Evolutionary conservation across 2,329 filamentous ascomycete genomes (phyloP).

Genomic region (Apiospora arundinis): DNA sequence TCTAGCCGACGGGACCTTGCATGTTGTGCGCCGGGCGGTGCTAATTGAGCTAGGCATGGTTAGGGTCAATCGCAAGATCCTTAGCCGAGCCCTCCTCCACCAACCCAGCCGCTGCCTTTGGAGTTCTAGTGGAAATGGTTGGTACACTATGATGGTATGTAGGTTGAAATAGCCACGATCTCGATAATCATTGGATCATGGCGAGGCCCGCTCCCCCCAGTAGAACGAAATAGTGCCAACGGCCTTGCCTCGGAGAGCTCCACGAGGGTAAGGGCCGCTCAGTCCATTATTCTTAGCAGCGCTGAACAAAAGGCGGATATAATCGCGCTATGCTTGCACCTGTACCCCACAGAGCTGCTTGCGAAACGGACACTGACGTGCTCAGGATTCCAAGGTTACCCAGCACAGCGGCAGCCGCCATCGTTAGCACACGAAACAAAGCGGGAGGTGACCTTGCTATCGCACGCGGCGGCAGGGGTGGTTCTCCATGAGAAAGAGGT

Average conservation of each 20-base stretch:
- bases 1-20: conserved; percentile 23
- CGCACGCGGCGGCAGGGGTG: conserved; percentile 13
- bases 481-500: background rate
- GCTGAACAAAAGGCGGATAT: conserved; percentile 9
- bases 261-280: conserved; percentile 18
- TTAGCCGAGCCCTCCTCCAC: conserved; percentile 2
- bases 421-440: conserved; percentile 16
- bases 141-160: conserved; percentile 10
- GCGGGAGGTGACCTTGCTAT: conserved; percentile 16
- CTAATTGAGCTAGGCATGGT: background rate
- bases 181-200: conserved; percentile 12
- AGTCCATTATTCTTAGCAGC: conserved; percentile 11
- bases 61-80: conserved; percentile 16
- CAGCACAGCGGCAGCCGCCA: conserved; percentile 14
- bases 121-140: conserved; percentile 1
- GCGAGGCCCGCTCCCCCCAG: background rate
- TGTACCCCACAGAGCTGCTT: conserved; percentile 13
- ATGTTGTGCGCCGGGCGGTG: conserved; percentile 13
- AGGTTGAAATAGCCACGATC: conserved; percentile 15
- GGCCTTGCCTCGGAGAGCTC: conserved; percentile 19
- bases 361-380: conserved; percentile 16
- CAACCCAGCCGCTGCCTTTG: conserved; percentile 11
- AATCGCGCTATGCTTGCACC: conserved; percentile 12
- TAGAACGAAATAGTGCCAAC: conserved; percentile 13
- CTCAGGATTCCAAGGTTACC: conserved; percentile 15